Evolutionary conservation across 257 asterid species (phyloP).

Genomic region (Coffea canephora): DNA sequence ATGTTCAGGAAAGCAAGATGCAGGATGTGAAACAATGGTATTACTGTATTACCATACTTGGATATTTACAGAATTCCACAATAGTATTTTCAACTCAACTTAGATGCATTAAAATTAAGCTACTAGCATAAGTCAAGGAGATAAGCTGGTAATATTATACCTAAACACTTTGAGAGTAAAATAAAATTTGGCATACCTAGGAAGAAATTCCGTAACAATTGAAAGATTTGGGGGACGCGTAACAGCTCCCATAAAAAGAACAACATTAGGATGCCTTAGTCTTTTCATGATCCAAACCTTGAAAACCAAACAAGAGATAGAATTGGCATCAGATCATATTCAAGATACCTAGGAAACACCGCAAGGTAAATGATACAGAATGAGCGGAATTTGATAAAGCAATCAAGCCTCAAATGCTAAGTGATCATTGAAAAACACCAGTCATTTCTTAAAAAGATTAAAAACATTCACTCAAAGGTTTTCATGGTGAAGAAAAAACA

Average conservation of each 20-base stretch:
- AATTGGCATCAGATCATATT: conserved; percentile 10
- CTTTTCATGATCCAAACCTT: conserved; percentile 85
- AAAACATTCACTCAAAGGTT: not conserved
- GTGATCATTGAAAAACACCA: not conserved
- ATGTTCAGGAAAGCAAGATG: not conserved
- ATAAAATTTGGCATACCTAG: conserved; percentile 57
- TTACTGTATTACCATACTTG: not conserved
- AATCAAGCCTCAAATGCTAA: not conserved
- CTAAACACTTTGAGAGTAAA: not conserved
- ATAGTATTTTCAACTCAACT: not conserved
- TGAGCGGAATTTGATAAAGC: not conserved
- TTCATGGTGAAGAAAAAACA: not conserved
- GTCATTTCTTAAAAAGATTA: conserved; percentile 1
- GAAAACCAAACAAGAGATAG: conserved; percentile 30
- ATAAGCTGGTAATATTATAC: not conserved
- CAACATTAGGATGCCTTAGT: conserved; percentile 91
- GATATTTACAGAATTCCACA: not conserved
- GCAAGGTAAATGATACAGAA: not conserved
- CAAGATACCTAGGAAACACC: not conserved
- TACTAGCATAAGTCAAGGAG: not conserved
- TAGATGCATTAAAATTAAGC: not conserved
- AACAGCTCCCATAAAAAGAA: conserved; percentile 97
- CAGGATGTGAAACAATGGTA: not conserved
- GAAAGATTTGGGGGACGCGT: conserved; percentile 98
- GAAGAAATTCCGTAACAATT: conserved; percentile 89